Evolutionary conservation across 129 eudicot genomes (phyloP).

Genomic region (Erigeron canadensis): DNA sequence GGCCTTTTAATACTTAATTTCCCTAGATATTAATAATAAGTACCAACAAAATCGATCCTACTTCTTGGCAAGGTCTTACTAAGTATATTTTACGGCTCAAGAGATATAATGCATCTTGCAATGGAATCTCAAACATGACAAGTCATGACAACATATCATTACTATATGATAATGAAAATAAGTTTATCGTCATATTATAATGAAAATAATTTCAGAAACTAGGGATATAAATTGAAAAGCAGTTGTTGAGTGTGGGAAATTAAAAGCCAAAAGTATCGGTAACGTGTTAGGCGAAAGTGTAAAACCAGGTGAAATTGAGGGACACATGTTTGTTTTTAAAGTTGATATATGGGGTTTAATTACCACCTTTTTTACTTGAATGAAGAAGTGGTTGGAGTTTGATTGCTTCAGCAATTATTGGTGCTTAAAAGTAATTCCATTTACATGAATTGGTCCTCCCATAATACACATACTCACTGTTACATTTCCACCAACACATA

Average conservation of each 20-base stretch:
- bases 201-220: not conserved
- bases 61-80: too few species aligned
- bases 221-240: constrained; percentile 5
- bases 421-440: constrained; percentile 32
- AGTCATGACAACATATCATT: too few species aligned
- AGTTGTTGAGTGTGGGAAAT: constrained; percentile 9
- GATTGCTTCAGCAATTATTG: constrained; percentile 35
- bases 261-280: constrained; percentile 21
- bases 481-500: constrained; percentile 29
- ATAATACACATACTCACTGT: not conserved
- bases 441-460: constrained; percentile 21
- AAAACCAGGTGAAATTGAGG: constrained; percentile 13
- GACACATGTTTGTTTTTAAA: constrained; percentile 24
- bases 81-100: too few species aligned
- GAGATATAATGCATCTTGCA: too few species aligned
- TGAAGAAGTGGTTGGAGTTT: constrained; percentile 23
- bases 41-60: too few species aligned
- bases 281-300: constrained; percentile 19
- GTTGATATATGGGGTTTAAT: not conserved
- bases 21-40: too few species aligned
- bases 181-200: not conserved
- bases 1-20: too few species aligned
- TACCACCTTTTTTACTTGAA: constrained; percentile 8
- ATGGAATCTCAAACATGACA: too few species aligned
- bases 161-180: not conserved